Evolutionary conservation across 2,329 filamentous ascomycete species (phyloP).

Genomic region (Fusarium sp.): DNA sequence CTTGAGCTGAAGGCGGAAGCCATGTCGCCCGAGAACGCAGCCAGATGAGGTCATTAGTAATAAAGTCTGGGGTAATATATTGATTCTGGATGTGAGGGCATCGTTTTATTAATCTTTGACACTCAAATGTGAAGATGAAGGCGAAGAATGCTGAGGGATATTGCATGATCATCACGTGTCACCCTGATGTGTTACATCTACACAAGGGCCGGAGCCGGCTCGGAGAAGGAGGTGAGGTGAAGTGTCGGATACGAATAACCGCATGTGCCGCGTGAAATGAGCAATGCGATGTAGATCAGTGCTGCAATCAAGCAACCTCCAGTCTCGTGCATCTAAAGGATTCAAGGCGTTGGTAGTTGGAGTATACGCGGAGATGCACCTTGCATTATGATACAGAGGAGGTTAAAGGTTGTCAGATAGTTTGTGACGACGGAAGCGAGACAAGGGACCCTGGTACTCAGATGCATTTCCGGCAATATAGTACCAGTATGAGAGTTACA

Average conservation of each 20-base stretch:
- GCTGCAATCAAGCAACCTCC: neutral
- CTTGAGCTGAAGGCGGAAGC: conserved; percentile 32
- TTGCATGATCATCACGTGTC: conserved; percentile 17
- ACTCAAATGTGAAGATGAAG: neutral
- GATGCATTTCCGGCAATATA: neutral
- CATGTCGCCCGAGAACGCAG: conserved; percentile 14
- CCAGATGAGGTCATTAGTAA: conserved; percentile 11
- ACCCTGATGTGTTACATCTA: neutral
- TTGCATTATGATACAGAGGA: neutral
- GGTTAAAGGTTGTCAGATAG: conserved; percentile 21
- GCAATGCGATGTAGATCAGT: conserved; percentile 19
- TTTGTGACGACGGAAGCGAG: conserved; percentile 22
- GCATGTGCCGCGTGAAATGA: neutral
- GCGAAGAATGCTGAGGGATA: neutral
- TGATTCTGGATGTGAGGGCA: neutral
- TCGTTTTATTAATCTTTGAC: neutral
- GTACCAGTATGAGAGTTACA: neutral
- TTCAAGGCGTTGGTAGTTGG: neutral
- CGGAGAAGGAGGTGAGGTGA: neutral
- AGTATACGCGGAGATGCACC: neutral
- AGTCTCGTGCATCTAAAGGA: conserved; percentile 11
- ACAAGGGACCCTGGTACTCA: conserved; percentile 28
- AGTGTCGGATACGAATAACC: conserved; percentile 2
- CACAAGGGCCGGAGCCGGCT: neutral
- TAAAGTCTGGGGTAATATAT: neutral